phyloP scores from a whole-genome alignment of 2,329 filamentous ascomycete genomes.

The Xylaria arbuscula region DNA sequence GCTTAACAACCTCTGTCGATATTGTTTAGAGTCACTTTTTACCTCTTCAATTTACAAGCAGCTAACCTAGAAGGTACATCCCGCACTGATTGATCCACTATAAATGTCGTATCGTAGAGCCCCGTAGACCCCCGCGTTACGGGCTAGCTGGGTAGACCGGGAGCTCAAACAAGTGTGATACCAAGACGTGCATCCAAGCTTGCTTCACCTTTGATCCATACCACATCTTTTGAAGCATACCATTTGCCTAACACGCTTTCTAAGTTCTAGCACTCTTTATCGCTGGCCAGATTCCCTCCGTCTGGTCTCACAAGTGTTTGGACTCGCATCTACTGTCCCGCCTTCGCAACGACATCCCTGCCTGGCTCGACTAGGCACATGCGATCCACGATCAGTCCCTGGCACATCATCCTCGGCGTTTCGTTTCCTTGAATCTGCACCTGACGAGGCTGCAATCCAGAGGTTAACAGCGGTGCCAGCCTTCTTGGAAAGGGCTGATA shows the following conservation, averaged over 20 bases:
- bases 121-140: conserved; percentile 25
- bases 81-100: not conserved
- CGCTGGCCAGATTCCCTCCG: not conserved
- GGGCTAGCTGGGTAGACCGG: conserved; percentile 4
- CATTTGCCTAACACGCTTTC: not conserved
- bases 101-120: no score
- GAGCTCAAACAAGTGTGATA: conserved; percentile 48
- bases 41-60: no score
- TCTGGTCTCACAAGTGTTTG: conserved; percentile 14
- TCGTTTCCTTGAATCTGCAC: conserved; percentile 28
- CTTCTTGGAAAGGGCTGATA: conserved; percentile 26
- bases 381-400: not conserved
- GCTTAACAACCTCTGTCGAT: no score
- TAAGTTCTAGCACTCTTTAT: not conserved
- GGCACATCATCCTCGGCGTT: not conserved
- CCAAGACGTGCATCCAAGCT: conserved; percentile 26
- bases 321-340: not conserved
- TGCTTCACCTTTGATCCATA: conserved; percentile 15
- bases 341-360: conserved; percentile 15
- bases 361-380: not conserved
- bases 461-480: conserved; percentile 33
- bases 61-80: not conserved
- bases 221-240: not conserved
- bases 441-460: conserved; percentile 33
- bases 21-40: no score